Conservation (phyloP, 2,329 filamentous ascomycete species). For the Epichloe sibirici region DNA sequence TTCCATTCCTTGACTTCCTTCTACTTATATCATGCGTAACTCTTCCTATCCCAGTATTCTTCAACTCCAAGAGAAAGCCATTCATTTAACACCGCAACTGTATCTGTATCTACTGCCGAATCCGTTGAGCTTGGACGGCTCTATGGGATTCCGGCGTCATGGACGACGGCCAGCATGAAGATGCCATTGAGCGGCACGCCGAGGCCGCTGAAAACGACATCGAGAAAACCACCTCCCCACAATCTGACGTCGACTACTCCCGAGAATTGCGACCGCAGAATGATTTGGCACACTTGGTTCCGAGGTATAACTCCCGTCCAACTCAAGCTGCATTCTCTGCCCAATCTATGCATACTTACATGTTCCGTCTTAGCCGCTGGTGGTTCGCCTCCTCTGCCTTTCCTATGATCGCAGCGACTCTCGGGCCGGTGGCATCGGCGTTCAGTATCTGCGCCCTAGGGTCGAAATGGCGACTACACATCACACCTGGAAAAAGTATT, state of each 20-base stretch:
- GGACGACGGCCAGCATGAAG: conserved; percentile 28
- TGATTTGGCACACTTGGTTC: conserved; percentile 30
- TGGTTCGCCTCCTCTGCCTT: conserved; percentile 55
- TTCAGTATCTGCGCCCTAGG: conserved; percentile 82
- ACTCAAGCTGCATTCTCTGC: neutral
- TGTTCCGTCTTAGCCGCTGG: conserved; percentile 36
- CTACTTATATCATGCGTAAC: neutral
- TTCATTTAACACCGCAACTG: neutral
- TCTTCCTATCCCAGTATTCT: neutral
- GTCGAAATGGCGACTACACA: conserved; percentile 58
- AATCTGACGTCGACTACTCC: neutral
- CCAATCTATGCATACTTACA: neutral
- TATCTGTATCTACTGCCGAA: neutral
- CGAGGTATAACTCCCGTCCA: conserved; percentile 23
- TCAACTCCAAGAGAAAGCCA: neutral
- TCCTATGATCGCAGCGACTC: conserved; percentile 69
- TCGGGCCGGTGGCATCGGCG: conserved; percentile 77
- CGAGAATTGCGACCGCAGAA: conserved; percentile 19
- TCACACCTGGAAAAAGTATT: conserved; percentile 33
- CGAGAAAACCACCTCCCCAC: conserved; percentile 4
- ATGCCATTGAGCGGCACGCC: conserved; percentile 24
- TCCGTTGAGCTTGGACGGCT: neutral
- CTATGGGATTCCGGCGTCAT: conserved; percentile 15
- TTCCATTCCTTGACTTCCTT: neutral
- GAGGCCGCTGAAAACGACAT: conserved; percentile 16